phyloP scores from a whole-genome alignment of 768 basidiomycete genomes.

The Amanita rimosa region DNA sequence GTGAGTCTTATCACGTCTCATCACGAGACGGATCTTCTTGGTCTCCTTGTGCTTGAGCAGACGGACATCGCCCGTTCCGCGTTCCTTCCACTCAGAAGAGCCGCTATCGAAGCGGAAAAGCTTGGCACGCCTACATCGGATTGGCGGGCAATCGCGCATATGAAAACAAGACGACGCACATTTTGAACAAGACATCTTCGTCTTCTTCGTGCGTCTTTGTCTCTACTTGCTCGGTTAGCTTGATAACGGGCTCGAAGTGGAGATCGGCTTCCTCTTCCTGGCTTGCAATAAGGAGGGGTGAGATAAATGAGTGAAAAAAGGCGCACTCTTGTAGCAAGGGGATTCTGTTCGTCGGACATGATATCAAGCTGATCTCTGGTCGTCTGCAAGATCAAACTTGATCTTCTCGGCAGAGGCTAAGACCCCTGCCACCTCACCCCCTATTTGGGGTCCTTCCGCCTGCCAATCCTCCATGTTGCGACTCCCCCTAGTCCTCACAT shows the following conservation, averaged over 20 bases:
- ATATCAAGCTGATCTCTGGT: slow-evolving; percentile 17
- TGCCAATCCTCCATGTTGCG: background rate
- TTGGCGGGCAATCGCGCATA: slow-evolving; percentile 24
- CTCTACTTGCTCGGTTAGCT: slow-evolving; percentile 91
- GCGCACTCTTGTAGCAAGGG: slow-evolving; percentile 65
- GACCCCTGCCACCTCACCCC: slow-evolving; percentile 13
- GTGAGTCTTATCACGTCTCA: slow-evolving; percentile 99
- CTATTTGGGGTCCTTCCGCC: background rate
- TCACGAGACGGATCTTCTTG: slow-evolving; percentile 90
- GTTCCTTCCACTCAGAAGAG: slow-evolving; percentile 92
- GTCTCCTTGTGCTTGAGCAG: slow-evolving; percentile 83
- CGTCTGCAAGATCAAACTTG: slow-evolving; percentile 11
- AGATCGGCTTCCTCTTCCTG: slow-evolving; percentile 76
- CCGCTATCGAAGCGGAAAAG: slow-evolving; percentile 85
- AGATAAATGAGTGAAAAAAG: slow-evolving; percentile 15
- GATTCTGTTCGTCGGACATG: slow-evolving; percentile 52
- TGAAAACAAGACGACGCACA: slow-evolving; percentile 44
- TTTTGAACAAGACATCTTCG: slow-evolving; percentile 90
- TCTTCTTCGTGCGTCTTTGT: slow-evolving; percentile 94
- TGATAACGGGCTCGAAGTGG: slow-evolving; percentile 95
- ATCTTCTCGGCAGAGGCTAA: background rate
- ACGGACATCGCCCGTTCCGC: slow-evolving; percentile 93
- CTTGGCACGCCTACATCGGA: slow-evolving; percentile 76
- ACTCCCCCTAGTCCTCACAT: slow-evolving; percentile 21
- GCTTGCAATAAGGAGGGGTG: slow-evolving; percentile 8